A percentile compares a stretch with the other conserved stretches of the same genome.
Conservation (phyloP, 257 asterid genomes). For the Plectranthus barbatus region DNA sequence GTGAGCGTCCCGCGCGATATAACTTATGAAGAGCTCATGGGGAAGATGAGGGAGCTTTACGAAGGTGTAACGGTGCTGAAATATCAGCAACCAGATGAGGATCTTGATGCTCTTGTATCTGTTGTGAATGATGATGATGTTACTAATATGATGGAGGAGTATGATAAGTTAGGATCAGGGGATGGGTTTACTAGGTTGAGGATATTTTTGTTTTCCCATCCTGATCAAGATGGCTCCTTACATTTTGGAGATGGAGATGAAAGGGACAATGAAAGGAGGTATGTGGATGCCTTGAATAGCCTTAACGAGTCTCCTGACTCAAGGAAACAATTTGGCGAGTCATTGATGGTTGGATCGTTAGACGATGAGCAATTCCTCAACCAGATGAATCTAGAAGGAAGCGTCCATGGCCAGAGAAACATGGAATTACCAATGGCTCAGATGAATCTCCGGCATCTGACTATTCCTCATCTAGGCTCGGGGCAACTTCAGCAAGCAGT, state of each 20-base stretch:
- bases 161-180: constrained; percentile 74
- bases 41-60: constrained; percentile 81
- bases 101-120: constrained; percentile 95
- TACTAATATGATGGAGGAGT: constrained; percentile 97
- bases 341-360: constrained; percentile 31
- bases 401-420: constrained; percentile 63
- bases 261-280: constrained; percentile 87
- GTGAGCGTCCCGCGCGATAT: constrained; percentile 73
- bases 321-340: constrained; percentile 48
- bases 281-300: constrained; percentile 91
- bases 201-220: constrained; percentile 56
- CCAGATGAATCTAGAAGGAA: constrained; percentile 69
- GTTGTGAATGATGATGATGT: constrained; percentile 96
- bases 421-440: constrained; percentile 70
- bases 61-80: constrained; percentile 68
- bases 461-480: constrained; percentile 63
- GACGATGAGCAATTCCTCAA: constrained; percentile 78
- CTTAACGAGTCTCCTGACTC: constrained; percentile 84
- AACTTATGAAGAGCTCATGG: constrained; percentile 74
- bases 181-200: constrained; percentile 88
- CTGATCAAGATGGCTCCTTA: constrained; percentile 68
- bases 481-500: constrained; percentile 60
- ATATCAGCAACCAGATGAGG: constrained; percentile 98
- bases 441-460: constrained; percentile 54
- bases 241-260: constrained; percentile 85